Evolutionary conservation across 805 yeast species (phyloP), one percentile per base, ranked within the genome.

Genomic region (Ascoidea asiatica): DNA sequence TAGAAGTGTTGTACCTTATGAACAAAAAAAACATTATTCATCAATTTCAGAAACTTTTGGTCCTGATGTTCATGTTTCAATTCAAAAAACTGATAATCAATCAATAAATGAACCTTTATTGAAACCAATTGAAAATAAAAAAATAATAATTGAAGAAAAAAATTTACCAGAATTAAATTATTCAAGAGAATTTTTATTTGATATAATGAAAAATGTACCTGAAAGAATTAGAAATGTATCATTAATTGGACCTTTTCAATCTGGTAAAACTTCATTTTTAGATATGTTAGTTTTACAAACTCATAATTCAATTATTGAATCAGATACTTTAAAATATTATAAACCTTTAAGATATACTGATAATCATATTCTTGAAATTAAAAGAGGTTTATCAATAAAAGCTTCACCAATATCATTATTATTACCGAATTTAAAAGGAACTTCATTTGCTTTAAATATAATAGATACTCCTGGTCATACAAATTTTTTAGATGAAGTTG

Each of bases 401-500:
- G 43, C 81, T 1, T 63, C 80, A 1, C 78, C 86, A 0, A 68
- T 82, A 50, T 65, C 90, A 0, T 52, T 85, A 7, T 57, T 89
- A 5, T 58, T 81, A 15, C 73, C 72, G 0, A 75, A 76, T 54
- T 49, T 74, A 22, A 61, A 61, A 15, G 73, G 67, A 1, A 75
- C 72, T 48, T 79, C 95, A 0, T 60, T 64, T 17, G 73, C 75
- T 0, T 53, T 79, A 19, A 85, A 82, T 54, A 49, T 89, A 1
- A 51, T 87, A 1, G 99, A 94, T 54, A 67, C 95, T 0, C 99
- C 99, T 0, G 99, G 99, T 0, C 97, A 92, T 60, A 72, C 75
- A 0, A 80, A 87, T 55, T 92, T 92, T 55, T 62, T 68, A 22
- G 96, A 87, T 56, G 97, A 92, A 52, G 62, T 76, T 4, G 69